Base-by-base conservation (phyloP, 257 asterid genomes). In the Striga asiatica region DNA sequence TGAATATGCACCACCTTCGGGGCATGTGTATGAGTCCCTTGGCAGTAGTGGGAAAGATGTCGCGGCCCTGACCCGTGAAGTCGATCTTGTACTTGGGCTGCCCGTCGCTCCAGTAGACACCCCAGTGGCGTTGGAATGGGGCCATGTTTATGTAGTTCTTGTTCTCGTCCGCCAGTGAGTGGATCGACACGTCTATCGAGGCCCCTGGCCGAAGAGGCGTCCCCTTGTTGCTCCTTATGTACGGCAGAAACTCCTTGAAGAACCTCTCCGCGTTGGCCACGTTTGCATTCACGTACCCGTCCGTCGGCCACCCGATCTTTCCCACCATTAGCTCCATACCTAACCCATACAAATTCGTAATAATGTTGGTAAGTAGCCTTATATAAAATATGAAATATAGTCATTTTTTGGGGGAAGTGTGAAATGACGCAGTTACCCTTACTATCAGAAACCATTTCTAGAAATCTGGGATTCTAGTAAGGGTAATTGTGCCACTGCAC, bases 271-370 rank as follows among this genome's bases (percentile, higher is more conserved):
- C 89, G 8, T 66, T 35, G 1, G 2, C 0, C 3, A 6, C 0
- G 19, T 23, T 74, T 0, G 79, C 84, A 1, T 66, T 52, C 9
- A 27, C 25, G 29, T n/a, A 24, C 3, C 84, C 83, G 9, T 78
- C 86, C 0, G 94, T 80, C 1, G 94, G 89, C 87, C 91, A 84
- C 6, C 94, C 91, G 12, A 84, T 65, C 37, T 72, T 69, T n/a
- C 76, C 73, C 0, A 81, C 65, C 23, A 57, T 43, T 6, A 84
- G 57, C 18, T 47, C 32, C 55, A 76, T 2, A 17, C 64, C 10
- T 0, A n/a, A n/a, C n/a, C n/a, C n/a, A n/a, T n/a, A n/a, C n/a
- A n/a, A n/a, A n/a, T n/a, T n/a, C n/a, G n/a, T n/a, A n/a, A n/a
- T n/a, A n/a, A n/a, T n/a, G n/a, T n/a, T n/a, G n/a, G n/a, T n/a